Evolutionary conservation across 805 yeast species (phyloP).

Genomic region (Metahyphopichia silvanorum): DNA sequence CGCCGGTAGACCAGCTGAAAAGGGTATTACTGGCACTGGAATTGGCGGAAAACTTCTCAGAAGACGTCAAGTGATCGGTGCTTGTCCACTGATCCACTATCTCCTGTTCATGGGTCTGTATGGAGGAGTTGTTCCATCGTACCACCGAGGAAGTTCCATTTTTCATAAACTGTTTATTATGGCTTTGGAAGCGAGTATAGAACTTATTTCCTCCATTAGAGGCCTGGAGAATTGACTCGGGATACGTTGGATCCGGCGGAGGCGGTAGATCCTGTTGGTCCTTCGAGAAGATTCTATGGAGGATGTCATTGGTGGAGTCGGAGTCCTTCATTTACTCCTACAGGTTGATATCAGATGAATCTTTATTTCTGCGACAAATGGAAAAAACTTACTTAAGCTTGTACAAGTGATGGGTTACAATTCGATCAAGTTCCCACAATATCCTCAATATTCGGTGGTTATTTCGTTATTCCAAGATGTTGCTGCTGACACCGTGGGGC

Average conservation of each 20-base stretch:
- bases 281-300: too few species aligned
- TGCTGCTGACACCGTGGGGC: conserved; percentile 26
- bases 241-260: conserved; percentile 14
- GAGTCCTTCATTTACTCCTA: too few species aligned
- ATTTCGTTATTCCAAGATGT: conserved; percentile 48
- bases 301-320: too few species aligned
- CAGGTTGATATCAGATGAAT: too few species aligned
- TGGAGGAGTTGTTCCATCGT: conserved; percentile 29
- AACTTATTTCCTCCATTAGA: conserved; percentile 25
- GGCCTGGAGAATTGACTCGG: conserved; percentile 33
- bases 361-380: too few species aligned
- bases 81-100: conserved; percentile 23
- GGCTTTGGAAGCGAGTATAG: conserved; percentile 31
- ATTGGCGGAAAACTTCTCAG: too few species aligned
- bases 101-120: conserved; percentile 16
- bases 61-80: too few species aligned
- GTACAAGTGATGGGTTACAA: neutral
- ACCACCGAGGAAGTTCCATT: conserved; percentile 12
- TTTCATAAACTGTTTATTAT: conserved; percentile 29
- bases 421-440: conserved; percentile 42
- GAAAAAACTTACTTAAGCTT: too few species aligned
- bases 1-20: conserved; percentile 43
- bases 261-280: too few species aligned
- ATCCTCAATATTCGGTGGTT: conserved; percentile 30
- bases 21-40: conserved; percentile 16